phyloP scores from a whole-genome alignment of 148 eudicot species.

The Rhododendron molle region DNA sequence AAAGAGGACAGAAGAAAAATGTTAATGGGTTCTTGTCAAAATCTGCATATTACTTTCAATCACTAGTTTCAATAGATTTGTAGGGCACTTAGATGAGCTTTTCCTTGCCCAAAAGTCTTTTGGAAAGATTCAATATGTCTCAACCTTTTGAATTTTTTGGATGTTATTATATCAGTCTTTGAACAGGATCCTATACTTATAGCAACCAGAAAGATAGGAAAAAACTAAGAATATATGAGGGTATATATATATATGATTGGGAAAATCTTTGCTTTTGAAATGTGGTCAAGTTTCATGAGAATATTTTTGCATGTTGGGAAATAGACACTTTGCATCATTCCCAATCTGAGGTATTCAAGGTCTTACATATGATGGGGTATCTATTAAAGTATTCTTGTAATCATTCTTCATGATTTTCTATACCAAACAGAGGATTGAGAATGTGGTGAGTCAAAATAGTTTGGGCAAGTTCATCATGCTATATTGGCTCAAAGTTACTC shows the following conservation, averaged over 20 bases:
- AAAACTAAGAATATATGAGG: not conserved
- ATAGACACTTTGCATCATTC: not conserved
- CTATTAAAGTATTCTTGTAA: not conserved
- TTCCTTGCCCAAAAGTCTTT: constrained; percentile 26
- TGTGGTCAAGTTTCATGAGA: constrained; percentile 9
- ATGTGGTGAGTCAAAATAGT: constrained; percentile 1
- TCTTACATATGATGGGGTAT: constrained; percentile 8
- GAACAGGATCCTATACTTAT: not conserved
- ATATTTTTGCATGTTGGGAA: constrained; percentile 3
- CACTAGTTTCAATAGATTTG: constrained; percentile 19
- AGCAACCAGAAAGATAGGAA: not conserved
- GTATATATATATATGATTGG: constrained; percentile 5
- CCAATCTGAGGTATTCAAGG: constrained; percentile 10
- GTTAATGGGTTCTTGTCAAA: constrained; percentile 33
- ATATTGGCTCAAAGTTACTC: not conserved
- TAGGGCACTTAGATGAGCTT: constrained; percentile 20
- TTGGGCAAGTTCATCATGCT: not conserved
- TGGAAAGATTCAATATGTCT: constrained; percentile 49
- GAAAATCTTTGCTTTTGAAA: constrained; percentile 10
- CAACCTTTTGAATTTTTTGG: constrained; percentile 15
- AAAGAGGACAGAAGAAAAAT: not conserved
- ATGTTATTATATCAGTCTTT: not conserved
- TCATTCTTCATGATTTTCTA: not conserved
- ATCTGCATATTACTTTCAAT: constrained; percentile 19
- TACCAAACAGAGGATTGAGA: not conserved